Evolutionary conservation across 2,329 filamentous ascomycete species (phyloP), one percentile per base, ranked within the genome.

Genomic region (Lachnum nothofagi): DNA sequence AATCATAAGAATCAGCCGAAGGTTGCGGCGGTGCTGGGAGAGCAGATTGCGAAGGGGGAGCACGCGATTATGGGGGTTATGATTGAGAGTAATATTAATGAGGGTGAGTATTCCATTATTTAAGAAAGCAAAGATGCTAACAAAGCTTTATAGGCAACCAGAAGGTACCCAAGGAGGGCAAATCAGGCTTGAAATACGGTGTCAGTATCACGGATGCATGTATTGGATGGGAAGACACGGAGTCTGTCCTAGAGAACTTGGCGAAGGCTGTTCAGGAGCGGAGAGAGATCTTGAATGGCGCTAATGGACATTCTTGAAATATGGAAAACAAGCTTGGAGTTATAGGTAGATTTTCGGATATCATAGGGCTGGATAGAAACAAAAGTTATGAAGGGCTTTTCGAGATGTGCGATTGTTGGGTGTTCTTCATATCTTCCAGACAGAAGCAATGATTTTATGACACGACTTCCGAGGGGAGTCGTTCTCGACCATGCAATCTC

Each of bases 141-240:
- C 49, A 56, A 45, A 55, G n/a, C 7, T 33, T 20, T 33, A 14
- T 29, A 84, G 85, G 91, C 59, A 87, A 78, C 70, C 93, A 98
- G 68, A 96, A 96, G 70, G 88, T 96, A 3, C 88, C 91, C 27
- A 77, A 82, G 47, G 88, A 95, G 71, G 91, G 91, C 65, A 89
- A 87, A 69, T 76, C 79, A 7, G 90, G 85, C 27, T 79, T 97
- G 53, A 85, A 95, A 73, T 91, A 95, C 70, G 93, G 93, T 61
- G 87, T 97, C 65, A 93, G 87, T 68, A 97, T 97, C 68, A 98
- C 93, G 0, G 93, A 98, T 70, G 91, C 93, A 42, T 98, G 93
- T 71, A 96, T 98, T 66, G 77, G 83, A 69, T 97, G 91, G 91
- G 82, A 91, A 55, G 88, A 94, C 61, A 97, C 93, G 3, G 84